phyloP scores from a whole-genome alignment of 805 yeast genomes.

The Lipomyces anomalus region DNA sequence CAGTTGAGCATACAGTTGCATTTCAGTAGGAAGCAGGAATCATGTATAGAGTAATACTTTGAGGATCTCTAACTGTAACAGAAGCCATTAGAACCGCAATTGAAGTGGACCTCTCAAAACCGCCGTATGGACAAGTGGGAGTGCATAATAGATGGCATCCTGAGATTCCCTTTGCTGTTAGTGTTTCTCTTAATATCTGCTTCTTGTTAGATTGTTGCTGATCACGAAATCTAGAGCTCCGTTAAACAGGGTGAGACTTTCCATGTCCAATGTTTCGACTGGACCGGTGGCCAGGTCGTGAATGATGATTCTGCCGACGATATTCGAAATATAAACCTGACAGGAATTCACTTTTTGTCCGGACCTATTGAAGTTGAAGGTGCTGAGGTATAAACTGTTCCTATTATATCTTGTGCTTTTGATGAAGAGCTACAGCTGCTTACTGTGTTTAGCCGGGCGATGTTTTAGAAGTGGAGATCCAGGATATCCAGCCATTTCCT shows the following conservation, averaged over 20 bases:
- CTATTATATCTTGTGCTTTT: background rate
- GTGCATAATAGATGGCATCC: constrained; percentile 53
- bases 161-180: constrained; percentile 38
- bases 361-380: constrained; percentile 46
- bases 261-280: constrained; percentile 47
- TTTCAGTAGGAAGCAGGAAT: no score
- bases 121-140: constrained; percentile 44
- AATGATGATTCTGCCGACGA: constrained; percentile 47
- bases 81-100: constrained; percentile 35
- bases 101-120: constrained; percentile 40
- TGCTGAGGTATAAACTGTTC: constrained; percentile 29
- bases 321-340: constrained; percentile 41
- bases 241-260: constrained; percentile 42
- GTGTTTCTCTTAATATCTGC: background rate
- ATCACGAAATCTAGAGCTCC: background rate
- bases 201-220: background rate
- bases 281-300: constrained; percentile 51
- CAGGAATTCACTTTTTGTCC: constrained; percentile 44
- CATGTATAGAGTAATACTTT: no score
- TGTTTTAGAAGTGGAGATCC: constrained; percentile 43
- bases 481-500: constrained; percentile 48
- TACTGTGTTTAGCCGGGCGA: constrained; percentile 38
- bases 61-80: background rate
- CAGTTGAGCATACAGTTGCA: no score
- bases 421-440: background rate